A percentile compares a stretch with the other conserved stretches of the same genome.
These are phyloP conservation scores for Aspergillus melleus DNA, from an alignment of 2,329 filamentous ascomycete genomes.

Conservation along the genomic window DNA sequence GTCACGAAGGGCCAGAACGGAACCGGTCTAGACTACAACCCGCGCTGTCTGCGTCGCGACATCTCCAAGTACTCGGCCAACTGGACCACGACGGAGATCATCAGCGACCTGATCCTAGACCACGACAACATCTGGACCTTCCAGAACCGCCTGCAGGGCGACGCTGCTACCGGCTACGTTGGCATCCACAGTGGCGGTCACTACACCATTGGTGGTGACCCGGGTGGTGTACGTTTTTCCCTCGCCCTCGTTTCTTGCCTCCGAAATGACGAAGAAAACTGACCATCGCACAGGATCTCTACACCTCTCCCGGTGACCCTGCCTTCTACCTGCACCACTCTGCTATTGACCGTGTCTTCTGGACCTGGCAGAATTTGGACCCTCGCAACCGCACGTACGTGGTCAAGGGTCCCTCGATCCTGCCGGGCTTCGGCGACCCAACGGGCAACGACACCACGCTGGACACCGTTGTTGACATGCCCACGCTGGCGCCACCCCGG, in stretches of 20 bases:
- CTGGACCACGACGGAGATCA: constrained; percentile 20
- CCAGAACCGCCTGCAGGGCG: constrained; percentile 23
- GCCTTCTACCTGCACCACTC: constrained; percentile 50
- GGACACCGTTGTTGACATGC: not conserved
- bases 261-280: not conserved
- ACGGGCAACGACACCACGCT: not conserved
- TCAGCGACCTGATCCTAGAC: constrained; percentile 24
- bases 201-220: constrained; percentile 47
- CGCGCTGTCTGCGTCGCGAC: constrained; percentile 32
- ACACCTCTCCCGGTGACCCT: constrained; percentile 44
- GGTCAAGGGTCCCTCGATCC: not conserved
- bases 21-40: constrained; percentile 29
- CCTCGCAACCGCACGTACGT: constrained; percentile 5
- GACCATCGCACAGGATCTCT: constrained; percentile 39
- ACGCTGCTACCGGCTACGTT: constrained; percentile 21
- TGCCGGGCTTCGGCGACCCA: not conserved
- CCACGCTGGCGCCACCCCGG: not conserved
- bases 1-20: constrained; percentile 15
- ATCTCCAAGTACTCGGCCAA: constrained; percentile 19
- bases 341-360: constrained; percentile 48
- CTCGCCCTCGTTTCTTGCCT: constrained; percentile 21
- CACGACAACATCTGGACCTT: constrained; percentile 21
- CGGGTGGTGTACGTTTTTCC: constrained; percentile 28
- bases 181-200: constrained; percentile 50
- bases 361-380: constrained; percentile 49